A percentile compares a stretch with the other conserved stretches of the same genome.
phyloP scores from a whole-genome alignment of 352 stramenopile species.

The Pythium graminicola region DNA sequence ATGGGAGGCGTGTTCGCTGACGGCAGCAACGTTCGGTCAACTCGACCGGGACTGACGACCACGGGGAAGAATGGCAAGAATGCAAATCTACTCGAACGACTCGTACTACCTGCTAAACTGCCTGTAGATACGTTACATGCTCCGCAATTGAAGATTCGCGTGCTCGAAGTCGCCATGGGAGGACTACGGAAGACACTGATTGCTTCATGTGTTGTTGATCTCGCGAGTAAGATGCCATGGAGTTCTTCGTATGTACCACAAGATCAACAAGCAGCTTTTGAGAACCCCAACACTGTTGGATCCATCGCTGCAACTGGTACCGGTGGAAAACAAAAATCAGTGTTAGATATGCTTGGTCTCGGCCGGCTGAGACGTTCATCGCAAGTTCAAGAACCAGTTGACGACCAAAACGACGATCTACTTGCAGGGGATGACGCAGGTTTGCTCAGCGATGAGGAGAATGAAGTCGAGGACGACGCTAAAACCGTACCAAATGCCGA shows the following conservation, averaged over 20 bases:
- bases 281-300: conserved; percentile 26
- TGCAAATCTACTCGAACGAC: conserved; percentile 61
- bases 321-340: neutral
- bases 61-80: conserved; percentile 43
- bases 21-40: conserved; percentile 35
- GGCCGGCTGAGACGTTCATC: neutral
- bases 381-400: neutral
- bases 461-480: conserved; percentile 1
- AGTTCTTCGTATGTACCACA: conserved; percentile 39
- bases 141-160: conserved; percentile 54
- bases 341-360: neutral
- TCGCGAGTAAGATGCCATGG: conserved; percentile 63
- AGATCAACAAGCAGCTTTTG: conserved; percentile 31
- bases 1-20: conserved; percentile 45
- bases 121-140: conserved; percentile 54
- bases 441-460: conserved; percentile 3
- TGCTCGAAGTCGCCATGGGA: conserved; percentile 47
- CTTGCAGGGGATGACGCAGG: neutral
- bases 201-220: conserved; percentile 50
- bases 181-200: conserved; percentile 48
- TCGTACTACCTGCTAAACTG: conserved; percentile 42
- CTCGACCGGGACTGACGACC: conserved; percentile 19
- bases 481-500: conserved; percentile 11
- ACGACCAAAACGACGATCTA: conserved; percentile 5
- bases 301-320: neutral